These are phyloP conservation scores for Amanita muscaria DNA, from an alignment of 768 basidiomycete species.

Conservation along the genomic window DNA sequence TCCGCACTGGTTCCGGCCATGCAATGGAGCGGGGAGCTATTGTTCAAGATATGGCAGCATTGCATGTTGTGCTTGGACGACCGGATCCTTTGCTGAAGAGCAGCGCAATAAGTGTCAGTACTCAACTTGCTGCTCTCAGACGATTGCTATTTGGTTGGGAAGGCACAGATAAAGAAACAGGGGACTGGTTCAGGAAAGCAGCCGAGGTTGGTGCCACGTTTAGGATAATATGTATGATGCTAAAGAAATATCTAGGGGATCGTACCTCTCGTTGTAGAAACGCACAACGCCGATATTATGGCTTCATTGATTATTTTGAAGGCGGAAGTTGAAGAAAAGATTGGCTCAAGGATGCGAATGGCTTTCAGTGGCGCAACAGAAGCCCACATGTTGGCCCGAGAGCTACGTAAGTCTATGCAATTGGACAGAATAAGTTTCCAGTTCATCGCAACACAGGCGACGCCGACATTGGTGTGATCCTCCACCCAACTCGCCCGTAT, in stretches of 20 bases:
- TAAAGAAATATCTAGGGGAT: slow-evolving; percentile 34
- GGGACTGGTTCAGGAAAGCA: slow-evolving; percentile 47
- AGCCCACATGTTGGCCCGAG: slow-evolving; percentile 56
- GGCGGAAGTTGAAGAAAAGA: slow-evolving; percentile 49
- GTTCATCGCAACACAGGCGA: slow-evolving; percentile 25
- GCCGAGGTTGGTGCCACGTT: slow-evolving; percentile 33
- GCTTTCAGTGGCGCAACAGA: slow-evolving; percentile 56
- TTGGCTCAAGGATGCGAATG: slow-evolving; percentile 51
- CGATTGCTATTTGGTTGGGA: slow-evolving; percentile 52
- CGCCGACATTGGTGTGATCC: slow-evolving; percentile 40
- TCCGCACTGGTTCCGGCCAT: slow-evolving; percentile 48
- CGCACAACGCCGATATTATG: slow-evolving; percentile 66
- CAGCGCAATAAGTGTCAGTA: slow-evolving; percentile 45
- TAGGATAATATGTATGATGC: slow-evolving; percentile 6
- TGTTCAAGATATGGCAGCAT: slow-evolving; percentile 47
- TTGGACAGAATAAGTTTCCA: not conserved
- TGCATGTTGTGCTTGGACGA: slow-evolving; percentile 52
- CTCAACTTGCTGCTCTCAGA: slow-evolving; percentile 56
- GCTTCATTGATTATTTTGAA: slow-evolving; percentile 62
- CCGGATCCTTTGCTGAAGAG: slow-evolving; percentile 24
- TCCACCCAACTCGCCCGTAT: slow-evolving; percentile 53
- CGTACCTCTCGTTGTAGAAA: slow-evolving; percentile 59
- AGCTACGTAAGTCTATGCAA: slow-evolving; percentile 38
- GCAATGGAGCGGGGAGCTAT: slow-evolving; percentile 54
- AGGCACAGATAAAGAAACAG: slow-evolving; percentile 36